A percentile compares a stretch with the other conserved stretches of the same genome.
phyloP scores from a whole-genome alignment of 192 early-diverging fungal genomes.

The Backusella luteola region DNA sequence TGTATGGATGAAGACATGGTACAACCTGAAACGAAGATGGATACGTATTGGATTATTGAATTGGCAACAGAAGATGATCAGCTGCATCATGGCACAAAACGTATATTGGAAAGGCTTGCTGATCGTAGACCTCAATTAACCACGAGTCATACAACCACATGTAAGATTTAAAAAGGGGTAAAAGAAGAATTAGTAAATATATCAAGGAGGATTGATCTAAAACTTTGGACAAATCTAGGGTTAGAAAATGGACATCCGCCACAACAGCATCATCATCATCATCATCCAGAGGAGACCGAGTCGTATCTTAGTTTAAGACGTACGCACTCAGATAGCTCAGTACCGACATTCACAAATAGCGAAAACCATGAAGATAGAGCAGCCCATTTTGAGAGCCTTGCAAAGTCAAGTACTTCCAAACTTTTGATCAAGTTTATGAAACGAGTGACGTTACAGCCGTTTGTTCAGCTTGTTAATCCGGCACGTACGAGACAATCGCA shows the following conservation, averaged over 20 bases:
- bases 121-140: neutral
- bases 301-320: neutral
- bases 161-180: neutral
- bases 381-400: neutral
- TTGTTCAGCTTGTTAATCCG: neutral
- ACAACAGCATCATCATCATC: neutral
- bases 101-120: neutral
- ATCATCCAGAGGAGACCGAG: neutral
- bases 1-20: slow-evolving; percentile 8
- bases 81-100: neutral
- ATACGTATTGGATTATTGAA: neutral
- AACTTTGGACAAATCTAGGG: neutral
- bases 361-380: neutral
- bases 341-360: neutral
- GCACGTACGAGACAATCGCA: neutral
- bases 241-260: neutral
- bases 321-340: neutral
- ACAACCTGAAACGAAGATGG: too few species aligned
- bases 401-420: neutral
- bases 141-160: neutral
- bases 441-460: neutral
- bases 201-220: neutral
- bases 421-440: neutral
- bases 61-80: neutral
- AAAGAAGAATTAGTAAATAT: neutral